Evolutionary conservation across 2,329 filamentous ascomycete genomes (phyloP).

Genomic region (Penicillium freii): DNA sequence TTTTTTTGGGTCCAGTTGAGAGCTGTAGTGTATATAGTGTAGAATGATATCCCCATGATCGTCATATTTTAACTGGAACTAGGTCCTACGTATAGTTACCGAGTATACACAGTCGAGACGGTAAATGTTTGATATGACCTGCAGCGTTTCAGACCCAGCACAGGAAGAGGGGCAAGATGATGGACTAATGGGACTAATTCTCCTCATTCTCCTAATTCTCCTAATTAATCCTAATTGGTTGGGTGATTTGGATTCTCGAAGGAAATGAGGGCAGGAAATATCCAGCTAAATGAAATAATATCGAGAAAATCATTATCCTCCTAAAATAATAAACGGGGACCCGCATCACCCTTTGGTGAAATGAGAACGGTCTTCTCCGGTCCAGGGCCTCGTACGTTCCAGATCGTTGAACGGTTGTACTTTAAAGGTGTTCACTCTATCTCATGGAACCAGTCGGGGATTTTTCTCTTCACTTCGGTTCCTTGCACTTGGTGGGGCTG

Average conservation of each 20-base stretch:
- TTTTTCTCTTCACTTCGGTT: slow-evolving; percentile 22
- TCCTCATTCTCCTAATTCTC: not conserved
- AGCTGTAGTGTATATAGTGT: too few relatives aligned
- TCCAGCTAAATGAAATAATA: too few relatives aligned
- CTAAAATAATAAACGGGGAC: slow-evolving; percentile 10
- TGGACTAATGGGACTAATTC: not conserved
- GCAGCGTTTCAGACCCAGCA: slow-evolving; percentile 4
- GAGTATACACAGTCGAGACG: not conserved
- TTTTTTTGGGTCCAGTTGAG: too few relatives aligned
- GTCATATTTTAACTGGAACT: too few relatives aligned
- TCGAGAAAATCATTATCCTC: too few relatives aligned
- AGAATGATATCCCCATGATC: too few relatives aligned
- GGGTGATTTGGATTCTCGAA: too few relatives aligned
- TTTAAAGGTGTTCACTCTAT: not conserved
- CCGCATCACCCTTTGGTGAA: slow-evolving; percentile 26
- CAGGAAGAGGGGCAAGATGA: slow-evolving; percentile 9
- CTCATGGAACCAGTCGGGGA: slow-evolving; percentile 23
- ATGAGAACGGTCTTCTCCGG: slow-evolving; percentile 22
- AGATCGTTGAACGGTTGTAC: slow-evolving; percentile 17
- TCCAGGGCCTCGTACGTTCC: slow-evolving; percentile 21
- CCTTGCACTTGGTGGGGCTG: slow-evolving; percentile 19
- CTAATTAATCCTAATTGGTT: not conserved
- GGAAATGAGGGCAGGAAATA: too few relatives aligned
- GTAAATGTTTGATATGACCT: slow-evolving; percentile 1
- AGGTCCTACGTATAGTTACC: too few relatives aligned